Percentiles rank a stretch among this genome's conserved stretches.
Evolutionary conservation across 2,329 filamentous ascomycete genomes (phyloP).

Genomic region (Neurospora sp.): DNA sequence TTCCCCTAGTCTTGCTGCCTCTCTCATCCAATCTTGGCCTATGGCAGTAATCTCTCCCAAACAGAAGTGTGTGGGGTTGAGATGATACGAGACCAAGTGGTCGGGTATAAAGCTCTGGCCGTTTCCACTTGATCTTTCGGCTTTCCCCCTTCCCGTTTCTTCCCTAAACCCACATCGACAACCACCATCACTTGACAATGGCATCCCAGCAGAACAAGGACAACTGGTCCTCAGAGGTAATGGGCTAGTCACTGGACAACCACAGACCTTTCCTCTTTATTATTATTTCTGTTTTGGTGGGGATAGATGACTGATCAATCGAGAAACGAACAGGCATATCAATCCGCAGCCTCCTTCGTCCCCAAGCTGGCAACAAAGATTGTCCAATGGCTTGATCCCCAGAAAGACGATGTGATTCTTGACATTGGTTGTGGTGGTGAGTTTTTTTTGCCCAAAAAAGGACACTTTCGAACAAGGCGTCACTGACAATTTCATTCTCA

Average conservation of each 20-base stretch:
- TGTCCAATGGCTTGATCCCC: conserved; percentile 47
- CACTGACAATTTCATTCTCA: conserved; percentile 2
- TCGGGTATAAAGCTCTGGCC: background rate
- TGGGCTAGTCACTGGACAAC: background rate
- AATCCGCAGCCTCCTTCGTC: conserved; percentile 53
- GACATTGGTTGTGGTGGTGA: conserved; percentile 56
- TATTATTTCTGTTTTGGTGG: background rate
- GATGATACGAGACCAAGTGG: background rate
- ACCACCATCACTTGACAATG: conserved; percentile 7
- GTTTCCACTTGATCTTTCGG: background rate
- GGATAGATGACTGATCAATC: background rate
- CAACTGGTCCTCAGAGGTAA: conserved; percentile 32
- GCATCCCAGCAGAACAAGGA: conserved; percentile 19
- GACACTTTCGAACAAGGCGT: background rate
- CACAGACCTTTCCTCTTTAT: background rate
- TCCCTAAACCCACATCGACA: background rate
- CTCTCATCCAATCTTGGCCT: background rate
- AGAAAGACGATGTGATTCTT: conserved; percentile 47
- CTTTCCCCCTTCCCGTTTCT: background rate
- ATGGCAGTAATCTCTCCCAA: background rate
- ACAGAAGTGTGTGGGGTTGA: background rate
- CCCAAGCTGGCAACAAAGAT: conserved; percentile 52
- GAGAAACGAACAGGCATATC: conserved; percentile 38
- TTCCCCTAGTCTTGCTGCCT: background rate
- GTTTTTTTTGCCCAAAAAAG: conserved; percentile 12